Base-by-base conservation (phyloP, 257 asterid genomes). In the Asclepias syriaca region DNA sequence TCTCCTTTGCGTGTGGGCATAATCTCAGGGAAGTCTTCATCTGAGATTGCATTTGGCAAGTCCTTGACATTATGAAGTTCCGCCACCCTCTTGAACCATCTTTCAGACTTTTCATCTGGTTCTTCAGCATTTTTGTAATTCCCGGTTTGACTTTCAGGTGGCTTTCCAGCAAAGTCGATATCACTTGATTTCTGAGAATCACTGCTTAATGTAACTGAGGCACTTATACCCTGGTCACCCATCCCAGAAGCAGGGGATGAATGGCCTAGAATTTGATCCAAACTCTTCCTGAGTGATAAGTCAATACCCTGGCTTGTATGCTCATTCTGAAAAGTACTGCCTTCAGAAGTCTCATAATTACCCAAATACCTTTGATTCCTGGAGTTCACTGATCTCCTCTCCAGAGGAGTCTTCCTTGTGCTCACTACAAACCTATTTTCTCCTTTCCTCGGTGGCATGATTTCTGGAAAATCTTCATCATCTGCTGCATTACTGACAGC, bases 1-100 rank as follows among this genome's bases (percentile, higher is more conserved):
- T 91, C 96, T 70, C 95, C 98, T 75, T 84, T 93, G 9, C 93
- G 87, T 89, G 82, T 79, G 32, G 98, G 98, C 96, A 93, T 89
- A 29, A 86, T 83, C 77, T 86, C 96, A 3, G 97, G 93, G 73
- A 87, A 89, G 29, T 91, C 97, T 32, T 85, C 97, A 74, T 85
- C 96, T 0, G 96, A 85, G 71, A 84, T 84, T 11, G 85, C 85
- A 77, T 86, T 80, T 2, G 90, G 85, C 68, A 84, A 72, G 79
- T 90, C 98, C 76, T 86, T 88, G 73, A 81, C 84, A 69, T 91
- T 76, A 65, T 91, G 93, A 80, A 94, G 77, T 77, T 91, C 96
- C 0, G 88, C 83, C 75, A 87, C 86, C 80, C 75, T 91, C 77
- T 81, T 72, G 71, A 88, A 91, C 98, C 97, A 89, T 69, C 79